phyloP scores from a whole-genome alignment of 2,329 filamentous ascomycete genomes.

The Tympanopsis confertula region DNA sequence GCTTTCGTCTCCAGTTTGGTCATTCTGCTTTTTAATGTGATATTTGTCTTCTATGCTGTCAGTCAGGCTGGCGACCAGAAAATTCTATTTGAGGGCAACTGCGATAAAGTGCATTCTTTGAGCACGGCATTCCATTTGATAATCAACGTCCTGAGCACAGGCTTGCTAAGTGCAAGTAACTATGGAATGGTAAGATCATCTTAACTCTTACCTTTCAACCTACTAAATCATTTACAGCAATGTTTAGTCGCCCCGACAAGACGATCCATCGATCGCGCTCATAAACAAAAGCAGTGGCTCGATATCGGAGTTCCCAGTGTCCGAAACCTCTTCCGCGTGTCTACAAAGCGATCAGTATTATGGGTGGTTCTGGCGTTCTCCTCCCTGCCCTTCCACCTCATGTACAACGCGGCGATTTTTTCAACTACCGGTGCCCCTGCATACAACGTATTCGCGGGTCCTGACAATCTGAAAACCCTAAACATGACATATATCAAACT shows the following conservation, averaged over 20 bases:
- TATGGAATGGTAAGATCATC: not conserved
- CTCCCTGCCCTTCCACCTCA: not conserved
- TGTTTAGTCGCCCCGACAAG: not conserved
- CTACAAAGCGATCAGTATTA: not conserved
- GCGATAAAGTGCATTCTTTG: not conserved
- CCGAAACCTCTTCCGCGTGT: not conserved
- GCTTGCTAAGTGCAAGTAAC: not conserved
- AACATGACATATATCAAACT: too few species aligned
- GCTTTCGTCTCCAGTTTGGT: too few species aligned
- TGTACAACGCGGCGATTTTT: not conserved
- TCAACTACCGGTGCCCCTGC: too few species aligned
- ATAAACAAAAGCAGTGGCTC: not conserved
- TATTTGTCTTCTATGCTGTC: too few species aligned
- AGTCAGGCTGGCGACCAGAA: not conserved
- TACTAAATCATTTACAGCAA: not conserved
- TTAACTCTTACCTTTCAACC: not conserved
- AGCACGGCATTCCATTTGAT: not conserved
- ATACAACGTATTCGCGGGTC: too few species aligned
- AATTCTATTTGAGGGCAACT: not conserved
- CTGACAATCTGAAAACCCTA: too few species aligned
- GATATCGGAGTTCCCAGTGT: not conserved
- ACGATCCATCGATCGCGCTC: not conserved
- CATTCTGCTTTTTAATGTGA: too few species aligned
- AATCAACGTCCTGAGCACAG: not conserved
- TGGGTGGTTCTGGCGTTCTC: not conserved